Evolutionary conservation across 2,329 filamentous ascomycete species (phyloP), one percentile per base, ranked within the genome.

Genomic region (Zymoseptoria ardabiliae): DNA sequence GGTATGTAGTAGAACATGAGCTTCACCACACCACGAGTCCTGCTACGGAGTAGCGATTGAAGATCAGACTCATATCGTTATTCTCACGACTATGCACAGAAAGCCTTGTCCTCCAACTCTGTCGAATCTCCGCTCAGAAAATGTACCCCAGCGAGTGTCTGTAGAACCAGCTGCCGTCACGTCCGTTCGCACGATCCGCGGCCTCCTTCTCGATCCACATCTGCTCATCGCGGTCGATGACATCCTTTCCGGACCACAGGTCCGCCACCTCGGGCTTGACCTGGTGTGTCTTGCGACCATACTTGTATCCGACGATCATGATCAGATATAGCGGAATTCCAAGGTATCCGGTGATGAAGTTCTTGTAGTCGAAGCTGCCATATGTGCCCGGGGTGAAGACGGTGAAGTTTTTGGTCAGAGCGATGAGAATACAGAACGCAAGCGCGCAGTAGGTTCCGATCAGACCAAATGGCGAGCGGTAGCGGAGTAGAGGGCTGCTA

Each of bases 401-500:
- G 58, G 83, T 80, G 74, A 85, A 94, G 79, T 91, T 92, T 82
- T 94, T 95, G 70, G 90, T 93, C 55, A 95, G 71, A 1, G 87
- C 83, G 62, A 94, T 88, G 35, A 94, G 71, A 69, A 81, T 79
- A 75, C 88, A 91, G 75, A 91, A 86, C 69, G 79, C 77, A 2
- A 94, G 79, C 0, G 87, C 87, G 60, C 78, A 77, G 70, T 85
- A 85, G 0, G 86, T 90, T 10, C 90, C 90, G 62, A 72, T 82
- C 45, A 85, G 75, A n/a, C 90, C 89, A 17, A 92, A 80, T 0
- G 90, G 90, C 0, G 89, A 87, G 17, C 79, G 48, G 86, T 88
- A 74, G 23, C 76, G 73, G 63, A 80, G 67, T n/a, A 58, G 58
- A 11, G 50, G 41, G 59, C 70, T 66, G 23, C 73, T 70, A 10